Percentiles rank a stretch among this genome's conserved stretches.
These are phyloP conservation scores for Penicillium fuscoglaucum DNA, from an alignment of 2,329 filamentous ascomycete genomes.

Conservation along the genomic window DNA sequence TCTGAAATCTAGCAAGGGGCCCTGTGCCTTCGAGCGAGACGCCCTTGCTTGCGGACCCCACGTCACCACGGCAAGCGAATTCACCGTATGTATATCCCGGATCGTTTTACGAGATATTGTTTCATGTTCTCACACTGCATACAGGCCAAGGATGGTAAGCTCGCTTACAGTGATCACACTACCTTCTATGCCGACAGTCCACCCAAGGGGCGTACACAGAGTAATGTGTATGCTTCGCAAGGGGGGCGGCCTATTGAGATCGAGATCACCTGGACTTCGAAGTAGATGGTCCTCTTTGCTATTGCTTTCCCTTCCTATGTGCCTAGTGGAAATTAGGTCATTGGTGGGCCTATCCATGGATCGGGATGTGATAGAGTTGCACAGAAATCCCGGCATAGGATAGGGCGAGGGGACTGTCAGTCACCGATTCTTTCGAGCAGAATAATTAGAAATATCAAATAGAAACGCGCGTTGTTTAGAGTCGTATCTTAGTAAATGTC, in stretches of 20 bases:
- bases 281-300: background rate
- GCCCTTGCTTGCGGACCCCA: slow-evolving; percentile 54
- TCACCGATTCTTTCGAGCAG: background rate
- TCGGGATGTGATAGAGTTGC: background rate
- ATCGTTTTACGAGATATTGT: background rate
- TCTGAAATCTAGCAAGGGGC: slow-evolving; percentile 59
- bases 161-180: slow-evolving; percentile 36
- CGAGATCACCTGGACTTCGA: slow-evolving; percentile 34
- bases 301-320: background rate
- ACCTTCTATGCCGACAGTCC: slow-evolving; percentile 42
- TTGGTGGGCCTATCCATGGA: background rate
- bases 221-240: slow-evolving; percentile 35
- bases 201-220: slow-evolving; percentile 39
- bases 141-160: slow-evolving; percentile 35
- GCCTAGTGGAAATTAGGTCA: background rate
- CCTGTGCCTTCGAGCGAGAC: slow-evolving; percentile 57
- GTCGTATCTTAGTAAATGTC: background rate
- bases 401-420: background rate
- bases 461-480: background rate
- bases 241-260: slow-evolving; percentile 37
- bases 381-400: background rate
- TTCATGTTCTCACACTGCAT: background rate
- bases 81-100: slow-evolving; percentile 29
- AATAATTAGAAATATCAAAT: background rate
- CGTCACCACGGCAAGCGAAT: slow-evolving; percentile 30